These are phyloP conservation scores for Annulohypoxylon nitens DNA, from an alignment of 495 filamentous ascomycete species.

Conservation along the genomic window DNA sequence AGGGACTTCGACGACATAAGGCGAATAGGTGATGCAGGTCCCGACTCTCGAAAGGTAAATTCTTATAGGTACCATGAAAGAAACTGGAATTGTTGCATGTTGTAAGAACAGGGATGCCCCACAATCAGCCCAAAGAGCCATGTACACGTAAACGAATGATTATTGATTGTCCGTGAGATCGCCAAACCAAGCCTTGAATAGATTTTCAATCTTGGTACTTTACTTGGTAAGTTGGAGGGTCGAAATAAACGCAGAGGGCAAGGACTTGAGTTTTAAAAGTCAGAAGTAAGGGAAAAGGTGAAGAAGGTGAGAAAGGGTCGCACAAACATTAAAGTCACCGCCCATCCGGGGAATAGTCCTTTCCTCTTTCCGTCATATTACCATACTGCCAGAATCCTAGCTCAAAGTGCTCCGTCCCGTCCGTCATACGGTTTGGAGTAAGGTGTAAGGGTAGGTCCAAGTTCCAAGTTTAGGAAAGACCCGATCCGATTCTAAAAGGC, in stretches of 20 bases:
- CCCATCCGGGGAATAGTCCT: conserved; percentile 14
- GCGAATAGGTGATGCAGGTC: conserved; percentile 40
- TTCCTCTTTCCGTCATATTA: conserved; percentile 34
- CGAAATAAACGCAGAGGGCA: background rate
- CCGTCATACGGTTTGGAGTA: conserved; percentile 3
- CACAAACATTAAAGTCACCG: conserved; percentile 15
- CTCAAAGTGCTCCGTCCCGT: too few relatives aligned
- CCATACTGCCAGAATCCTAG: background rate
- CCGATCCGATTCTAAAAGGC: conserved; percentile 32
- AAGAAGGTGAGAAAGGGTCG: background rate
- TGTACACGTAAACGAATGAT: conserved; percentile 43
- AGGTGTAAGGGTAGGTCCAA: conserved; percentile 1
- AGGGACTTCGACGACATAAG: conserved; percentile 28
- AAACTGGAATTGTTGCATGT: conserved; percentile 43
- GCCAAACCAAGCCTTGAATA: conserved; percentile 24
- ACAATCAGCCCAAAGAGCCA: conserved; percentile 32
- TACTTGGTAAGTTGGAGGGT: background rate
- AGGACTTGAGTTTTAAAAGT: background rate
- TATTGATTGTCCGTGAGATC: conserved; percentile 32
- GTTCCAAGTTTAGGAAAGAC: conserved; percentile 36
- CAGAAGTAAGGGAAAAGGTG: conserved; percentile 18
- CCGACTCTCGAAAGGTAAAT: conserved; percentile 13
- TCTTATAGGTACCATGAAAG: conserved; percentile 16
- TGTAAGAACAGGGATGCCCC: conserved; percentile 36
- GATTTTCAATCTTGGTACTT: conserved; percentile 19